These are phyloP conservation scores for Solanum bulbocastanum DNA, from an alignment of 257 asterid species.

Conservation along the genomic window DNA sequence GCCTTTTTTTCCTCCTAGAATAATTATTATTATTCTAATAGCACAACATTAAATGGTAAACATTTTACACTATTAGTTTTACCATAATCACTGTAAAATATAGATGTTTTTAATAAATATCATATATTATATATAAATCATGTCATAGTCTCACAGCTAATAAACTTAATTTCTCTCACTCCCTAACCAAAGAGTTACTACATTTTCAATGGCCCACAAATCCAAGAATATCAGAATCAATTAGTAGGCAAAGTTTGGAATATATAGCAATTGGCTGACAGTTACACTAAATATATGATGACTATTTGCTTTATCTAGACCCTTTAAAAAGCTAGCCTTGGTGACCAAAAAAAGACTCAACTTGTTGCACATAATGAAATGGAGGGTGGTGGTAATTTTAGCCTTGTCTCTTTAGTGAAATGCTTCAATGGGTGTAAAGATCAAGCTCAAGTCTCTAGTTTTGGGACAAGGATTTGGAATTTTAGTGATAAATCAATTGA, in stretches of 20 bases:
- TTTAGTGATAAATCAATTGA: conserved; percentile 54
- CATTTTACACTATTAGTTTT: not conserved
- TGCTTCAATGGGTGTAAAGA: conserved; percentile 72
- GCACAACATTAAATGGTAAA: not conserved
- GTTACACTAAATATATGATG: not conserved
- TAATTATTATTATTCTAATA: not conserved
- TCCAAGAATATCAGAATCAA: conserved; percentile 4
- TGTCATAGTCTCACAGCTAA: not conserved
- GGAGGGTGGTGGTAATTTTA: conserved; percentile 12
- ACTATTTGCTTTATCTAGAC: not conserved
- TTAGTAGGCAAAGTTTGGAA: not conserved
- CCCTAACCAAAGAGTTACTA: not conserved
- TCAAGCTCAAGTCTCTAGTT: conserved; percentile 45
- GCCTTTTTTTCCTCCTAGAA: too few species aligned
- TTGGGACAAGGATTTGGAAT: conserved; percentile 75
- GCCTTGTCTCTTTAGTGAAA: conserved; percentile 32
- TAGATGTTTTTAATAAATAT: not conserved
- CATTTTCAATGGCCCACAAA: not conserved
- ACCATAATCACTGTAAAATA: not conserved
- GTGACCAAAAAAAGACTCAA: not conserved
- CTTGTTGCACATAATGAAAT: conserved; percentile 5
- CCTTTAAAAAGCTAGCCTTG: not conserved
- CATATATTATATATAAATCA: not conserved
- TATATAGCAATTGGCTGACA: not conserved
- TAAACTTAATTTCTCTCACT: not conserved